A percentile compares a stretch with the other conserved stretches of the same genome.
Conservation (phyloP, 352 stramenopile genomes). For the Pythium dissimile region DNA sequence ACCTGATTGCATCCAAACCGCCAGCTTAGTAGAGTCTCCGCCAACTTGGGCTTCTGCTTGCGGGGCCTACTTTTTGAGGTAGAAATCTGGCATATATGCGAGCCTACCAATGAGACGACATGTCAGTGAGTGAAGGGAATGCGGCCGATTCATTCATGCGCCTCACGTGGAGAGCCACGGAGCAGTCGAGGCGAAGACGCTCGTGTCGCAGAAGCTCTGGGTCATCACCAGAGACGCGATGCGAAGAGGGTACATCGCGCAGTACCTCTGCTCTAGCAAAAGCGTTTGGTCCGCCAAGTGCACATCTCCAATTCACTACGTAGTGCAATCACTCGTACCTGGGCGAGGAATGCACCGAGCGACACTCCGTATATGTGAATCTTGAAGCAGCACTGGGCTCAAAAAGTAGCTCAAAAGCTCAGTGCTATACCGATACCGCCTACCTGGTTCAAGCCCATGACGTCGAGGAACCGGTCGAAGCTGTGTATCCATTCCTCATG, state of each 20-base stretch:
- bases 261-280: conserved; percentile 36
- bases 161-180: conserved; percentile 58
- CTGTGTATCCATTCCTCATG: conserved; percentile 81
- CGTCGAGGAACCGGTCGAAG: conserved; percentile 76
- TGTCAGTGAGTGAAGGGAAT: too few species aligned
- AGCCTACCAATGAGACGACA: too few species aligned
- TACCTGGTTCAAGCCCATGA: conserved; percentile 40
- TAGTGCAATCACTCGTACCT: conserved; percentile 28
- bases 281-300: neutral
- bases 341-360: conserved; percentile 63
- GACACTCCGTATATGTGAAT: conserved; percentile 71
- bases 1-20: conserved; percentile 20
- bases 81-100: conserved; percentile 67
- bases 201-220: conserved; percentile 60
- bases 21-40: neutral
- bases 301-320: neutral
- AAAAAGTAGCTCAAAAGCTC: too few species aligned
- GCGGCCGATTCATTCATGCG: neutral
- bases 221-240: conserved; percentile 61
- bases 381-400: too few species aligned
- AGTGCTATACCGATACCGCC: neutral
- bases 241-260: conserved; percentile 51
- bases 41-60: neutral
- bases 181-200: conserved; percentile 34
- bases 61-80: conserved; percentile 51